Evolutionary conservation across 2,329 filamentous ascomycete genomes (phyloP), one percentile per base, ranked within the genome.

Genomic region (Sclerotinia nivalis): DNA sequence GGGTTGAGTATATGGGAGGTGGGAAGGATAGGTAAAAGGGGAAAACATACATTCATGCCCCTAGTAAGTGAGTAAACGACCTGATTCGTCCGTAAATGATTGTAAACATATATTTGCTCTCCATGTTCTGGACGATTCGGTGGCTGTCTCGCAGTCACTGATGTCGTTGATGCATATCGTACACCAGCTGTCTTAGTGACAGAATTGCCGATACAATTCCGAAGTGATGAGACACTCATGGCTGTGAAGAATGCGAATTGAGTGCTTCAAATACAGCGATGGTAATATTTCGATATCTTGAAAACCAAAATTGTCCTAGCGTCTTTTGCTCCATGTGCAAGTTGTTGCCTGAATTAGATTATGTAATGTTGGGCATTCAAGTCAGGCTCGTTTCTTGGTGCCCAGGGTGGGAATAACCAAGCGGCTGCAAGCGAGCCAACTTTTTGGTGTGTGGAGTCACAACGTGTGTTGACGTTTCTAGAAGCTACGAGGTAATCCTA

Each of bases 61-160:
- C 76, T 77, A 8, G 75, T 77, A 40, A 82, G 74, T 22, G 80
- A 82, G 71, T 82, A 82, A 5, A 82, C 76, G 31, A 82, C 78
- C 71, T 80, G 78, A 47, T 81, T 81, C 67, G 77, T 81, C 65
- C 79, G 77, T 10, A 81, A 74, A 66, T 82, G 79, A 69, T 76
- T 78, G 74, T 76, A 81, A 68, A 81, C 78, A 70, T 76, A 81
- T 73, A 82, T 80, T 60, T 78, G 73, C 45, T 74, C 75, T 34
- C 80, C 80, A 72, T 79, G 77, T 69, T 77, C 76, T 28, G 72
- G 71, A 67, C 67, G 50, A 49, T 62, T 71, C 40, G 55, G 65
- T 28, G 40, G 45, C 40, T 66, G 40, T 50, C 40, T 47, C 52
- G n/a, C 18, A 20, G 60, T 64, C 60, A 64, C 60, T n/a, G 60